phyloP scores from a whole-genome alignment of 2,329 filamentous ascomycete species.

The Xylaria sp. region DNA sequence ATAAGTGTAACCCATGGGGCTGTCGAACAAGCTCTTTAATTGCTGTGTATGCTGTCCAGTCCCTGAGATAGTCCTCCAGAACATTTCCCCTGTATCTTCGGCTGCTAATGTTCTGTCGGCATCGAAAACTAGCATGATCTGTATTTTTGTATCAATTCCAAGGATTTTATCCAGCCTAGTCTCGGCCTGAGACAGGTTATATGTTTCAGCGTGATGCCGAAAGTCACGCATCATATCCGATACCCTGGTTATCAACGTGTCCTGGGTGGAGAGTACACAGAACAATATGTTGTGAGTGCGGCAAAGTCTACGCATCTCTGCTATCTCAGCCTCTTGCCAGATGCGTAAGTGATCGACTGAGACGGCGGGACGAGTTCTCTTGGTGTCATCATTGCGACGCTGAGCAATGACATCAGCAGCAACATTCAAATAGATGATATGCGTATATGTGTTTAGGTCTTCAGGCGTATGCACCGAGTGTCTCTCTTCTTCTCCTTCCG shows the following conservation, averaged over 20 bases:
- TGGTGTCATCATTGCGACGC: slow-evolving; percentile 52
- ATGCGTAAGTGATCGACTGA: slow-evolving; percentile 53
- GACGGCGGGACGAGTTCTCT: slow-evolving; percentile 48
- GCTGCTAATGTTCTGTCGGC: slow-evolving; percentile 65
- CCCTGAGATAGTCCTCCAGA: slow-evolving; percentile 53
- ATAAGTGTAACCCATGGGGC: slow-evolving; percentile 61
- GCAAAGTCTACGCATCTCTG: slow-evolving; percentile 56
- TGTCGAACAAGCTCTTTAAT: slow-evolving; percentile 59
- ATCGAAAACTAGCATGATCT: slow-evolving; percentile 66
- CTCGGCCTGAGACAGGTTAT: slow-evolving; percentile 51
- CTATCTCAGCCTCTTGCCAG: slow-evolving; percentile 61
- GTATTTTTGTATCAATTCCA: slow-evolving; percentile 32
- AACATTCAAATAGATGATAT: slow-evolving; percentile 67
- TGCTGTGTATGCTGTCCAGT: slow-evolving; percentile 32
- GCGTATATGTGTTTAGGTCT: slow-evolving; percentile 61
- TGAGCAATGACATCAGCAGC: slow-evolving; percentile 50
- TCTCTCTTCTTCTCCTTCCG: slow-evolving; percentile 47
- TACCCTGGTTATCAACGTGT: slow-evolving; percentile 25
- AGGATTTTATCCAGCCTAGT: slow-evolving; percentile 50
- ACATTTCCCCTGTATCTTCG: slow-evolving; percentile 60
- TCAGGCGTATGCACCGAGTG: slow-evolving; percentile 53
- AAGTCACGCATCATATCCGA: slow-evolving; percentile 52
- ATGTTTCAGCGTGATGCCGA: slow-evolving; percentile 48
- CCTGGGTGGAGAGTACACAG: slow-evolving; percentile 32
- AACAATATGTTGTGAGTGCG: slow-evolving; percentile 59